Conservation (phyloP, 208 protist genomes). For the Crithidia fasciculata region DNA sequence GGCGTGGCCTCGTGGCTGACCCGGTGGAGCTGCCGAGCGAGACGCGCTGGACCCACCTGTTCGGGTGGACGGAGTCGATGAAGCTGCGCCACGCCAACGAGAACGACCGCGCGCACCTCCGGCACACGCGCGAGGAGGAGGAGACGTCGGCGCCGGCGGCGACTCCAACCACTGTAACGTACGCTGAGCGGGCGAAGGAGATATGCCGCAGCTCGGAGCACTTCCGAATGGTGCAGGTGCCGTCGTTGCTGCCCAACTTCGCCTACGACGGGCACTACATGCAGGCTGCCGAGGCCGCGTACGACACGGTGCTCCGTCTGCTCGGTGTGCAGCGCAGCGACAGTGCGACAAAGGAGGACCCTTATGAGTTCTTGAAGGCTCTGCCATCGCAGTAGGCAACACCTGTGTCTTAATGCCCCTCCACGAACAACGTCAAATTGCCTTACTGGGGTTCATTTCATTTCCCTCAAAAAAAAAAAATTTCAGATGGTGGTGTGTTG, state of each 20-base stretch:
- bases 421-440: too few species aligned
- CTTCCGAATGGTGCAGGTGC: constrained; percentile 47
- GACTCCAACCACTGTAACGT: neutral
- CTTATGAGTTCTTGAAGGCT: constrained; percentile 27
- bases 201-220: constrained; percentile 22
- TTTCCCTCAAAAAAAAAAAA: too few species aligned
- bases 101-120: constrained; percentile 38
- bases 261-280: constrained; percentile 69
- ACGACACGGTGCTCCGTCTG: constrained; percentile 40
- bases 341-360: constrained; percentile 13
- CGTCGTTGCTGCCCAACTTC: constrained; percentile 60
- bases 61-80: constrained; percentile 56
- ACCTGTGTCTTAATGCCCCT: neutral
- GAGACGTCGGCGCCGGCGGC: neutral
- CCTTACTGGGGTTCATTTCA: too few species aligned
- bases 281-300: constrained; percentile 41
- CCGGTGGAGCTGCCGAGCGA: constrained; percentile 58
- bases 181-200: constrained; percentile 10
- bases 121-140: constrained; percentile 10
- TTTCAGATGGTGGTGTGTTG: neutral
- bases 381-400: constrained; percentile 5
- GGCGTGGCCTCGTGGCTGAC: constrained; percentile 3
- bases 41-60: constrained; percentile 65
- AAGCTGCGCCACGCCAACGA: constrained; percentile 48
- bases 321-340: constrained; percentile 25